Evolutionary conservation across 2,329 filamentous ascomycete genomes (phyloP).

Genomic region (Fusarium pseudocircinatum): DNA sequence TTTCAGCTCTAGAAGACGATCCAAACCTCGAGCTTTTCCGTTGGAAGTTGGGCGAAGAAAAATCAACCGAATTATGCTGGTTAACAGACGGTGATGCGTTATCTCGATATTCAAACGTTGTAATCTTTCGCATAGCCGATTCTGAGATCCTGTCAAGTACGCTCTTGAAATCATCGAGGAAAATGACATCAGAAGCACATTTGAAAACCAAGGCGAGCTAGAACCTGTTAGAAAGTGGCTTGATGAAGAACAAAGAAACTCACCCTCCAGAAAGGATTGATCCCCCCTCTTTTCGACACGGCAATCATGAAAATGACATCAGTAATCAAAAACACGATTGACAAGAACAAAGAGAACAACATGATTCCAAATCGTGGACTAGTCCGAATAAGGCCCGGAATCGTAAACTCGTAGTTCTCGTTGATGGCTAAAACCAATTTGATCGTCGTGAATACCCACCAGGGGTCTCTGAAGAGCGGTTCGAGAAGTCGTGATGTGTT

Average conservation of each 20-base stretch:
- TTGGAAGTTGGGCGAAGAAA: not conserved
- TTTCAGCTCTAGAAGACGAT: not conserved
- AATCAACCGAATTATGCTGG: not conserved
- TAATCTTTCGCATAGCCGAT: constrained; percentile 27
- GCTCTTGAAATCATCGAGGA: constrained; percentile 25
- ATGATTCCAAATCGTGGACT: constrained; percentile 26
- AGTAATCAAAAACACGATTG: constrained; percentile 7
- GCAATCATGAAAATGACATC: constrained; percentile 29
- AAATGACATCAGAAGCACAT: constrained; percentile 29
- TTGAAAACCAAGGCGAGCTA: constrained; percentile 26
- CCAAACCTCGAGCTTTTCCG: not conserved
- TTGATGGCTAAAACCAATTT: constrained; percentile 24
- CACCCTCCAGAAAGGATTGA: constrained; percentile 28
- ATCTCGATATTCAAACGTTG: constrained; percentile 10
- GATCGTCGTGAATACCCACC: constrained; percentile 26
- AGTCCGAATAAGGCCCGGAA: constrained; percentile 6
- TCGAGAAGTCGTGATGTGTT: constrained; percentile 13
- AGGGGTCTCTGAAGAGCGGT: constrained; percentile 16
- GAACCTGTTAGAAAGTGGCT: not conserved
- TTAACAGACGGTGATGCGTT: not conserved
- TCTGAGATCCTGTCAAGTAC: constrained; percentile 20
- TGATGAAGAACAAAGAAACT: not conserved
- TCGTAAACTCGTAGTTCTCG: constrained; percentile 28
- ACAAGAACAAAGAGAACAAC: constrained; percentile 20
- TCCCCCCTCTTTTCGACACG: constrained; percentile 15